These are phyloP conservation scores for Urostyla sp. DNA, from an alignment of 73 alveolate genomes.

Conservation along the genomic window DNA sequence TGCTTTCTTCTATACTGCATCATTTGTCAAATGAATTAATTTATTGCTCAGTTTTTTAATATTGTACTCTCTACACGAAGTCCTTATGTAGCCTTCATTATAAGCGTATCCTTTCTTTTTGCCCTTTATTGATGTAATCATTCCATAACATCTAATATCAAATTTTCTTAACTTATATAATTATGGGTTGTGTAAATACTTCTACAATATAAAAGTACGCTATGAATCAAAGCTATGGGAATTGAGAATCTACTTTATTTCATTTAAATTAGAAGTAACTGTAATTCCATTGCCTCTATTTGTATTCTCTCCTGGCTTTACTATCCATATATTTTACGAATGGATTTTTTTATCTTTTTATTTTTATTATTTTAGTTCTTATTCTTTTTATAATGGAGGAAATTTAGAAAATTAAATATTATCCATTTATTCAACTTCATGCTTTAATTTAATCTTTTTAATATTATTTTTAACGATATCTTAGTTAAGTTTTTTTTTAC, in stretches of 20 bases:
- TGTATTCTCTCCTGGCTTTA: conserved; percentile 80
- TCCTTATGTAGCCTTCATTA: conserved; percentile 79
- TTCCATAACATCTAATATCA: conserved; percentile 82
- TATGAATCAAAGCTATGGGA: background rate
- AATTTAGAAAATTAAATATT: too few species aligned
- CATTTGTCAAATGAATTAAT: conserved; percentile 84
- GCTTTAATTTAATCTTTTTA: too few species aligned
- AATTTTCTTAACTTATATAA: conserved; percentile 78
- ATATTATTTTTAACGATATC: too few species aligned
- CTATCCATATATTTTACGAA: conserved; percentile 82
- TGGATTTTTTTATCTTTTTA: background rate
- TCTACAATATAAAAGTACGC: conserved; percentile 68
- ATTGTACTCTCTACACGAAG: conserved; percentile 74
- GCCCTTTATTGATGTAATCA: conserved; percentile 76
- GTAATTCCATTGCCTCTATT: conserved; percentile 76
- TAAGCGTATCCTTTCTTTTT: conserved; percentile 71
- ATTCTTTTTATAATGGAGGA: too few species aligned
- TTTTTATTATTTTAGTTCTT: background rate
- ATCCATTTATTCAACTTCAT: too few species aligned
- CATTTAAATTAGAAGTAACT: conserved; percentile 40
- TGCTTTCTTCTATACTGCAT: conserved; percentile 82
- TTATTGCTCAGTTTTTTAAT: conserved; percentile 69
- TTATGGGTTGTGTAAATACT: conserved; percentile 78
- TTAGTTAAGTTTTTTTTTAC: too few species aligned
- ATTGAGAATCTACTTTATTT: conserved; percentile 47